Conservation (phyloP, 2,329 filamentous ascomycete genomes). For the Bipolaris cookei region DNA sequence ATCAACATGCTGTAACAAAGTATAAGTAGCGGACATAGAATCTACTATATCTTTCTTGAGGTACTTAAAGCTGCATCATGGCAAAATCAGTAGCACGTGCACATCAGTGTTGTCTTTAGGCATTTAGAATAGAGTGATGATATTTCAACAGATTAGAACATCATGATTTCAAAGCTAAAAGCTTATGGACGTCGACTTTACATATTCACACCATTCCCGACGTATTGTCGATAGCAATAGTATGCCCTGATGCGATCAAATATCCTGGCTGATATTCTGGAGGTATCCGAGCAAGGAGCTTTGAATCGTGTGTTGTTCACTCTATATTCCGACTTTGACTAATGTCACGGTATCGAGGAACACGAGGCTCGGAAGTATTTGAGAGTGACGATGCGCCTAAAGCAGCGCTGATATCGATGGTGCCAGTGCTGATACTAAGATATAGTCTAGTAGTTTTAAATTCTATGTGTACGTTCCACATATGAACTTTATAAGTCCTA, state of each 20-base stretch:
- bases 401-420: not conserved
- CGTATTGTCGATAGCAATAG: not conserved
- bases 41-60: no score
- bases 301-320: not conserved
- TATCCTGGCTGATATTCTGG: not conserved
- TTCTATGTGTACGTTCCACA: not conserved
- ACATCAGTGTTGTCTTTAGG: not conserved
- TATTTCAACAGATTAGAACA: not conserved
- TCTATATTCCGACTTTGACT: not conserved
- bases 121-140: not conserved
- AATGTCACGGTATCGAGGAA: not conserved
- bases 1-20: no score
- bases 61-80: no score
- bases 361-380: not conserved
- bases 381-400: not conserved
- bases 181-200: not conserved
- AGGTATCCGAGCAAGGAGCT: not conserved
- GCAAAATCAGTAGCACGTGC: no score
- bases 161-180: not conserved
- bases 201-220: not conserved
- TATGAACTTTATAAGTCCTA: not conserved
- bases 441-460: not conserved
- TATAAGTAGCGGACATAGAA: no score
- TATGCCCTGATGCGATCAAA: not conserved
- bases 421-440: not conserved